Percentiles rank a stretch among this genome's conserved stretches.
These are phyloP conservation scores for Axilococcus clingmanii DNA, from an alignment of 139 green algal species.

Conservation along the genomic window DNA sequence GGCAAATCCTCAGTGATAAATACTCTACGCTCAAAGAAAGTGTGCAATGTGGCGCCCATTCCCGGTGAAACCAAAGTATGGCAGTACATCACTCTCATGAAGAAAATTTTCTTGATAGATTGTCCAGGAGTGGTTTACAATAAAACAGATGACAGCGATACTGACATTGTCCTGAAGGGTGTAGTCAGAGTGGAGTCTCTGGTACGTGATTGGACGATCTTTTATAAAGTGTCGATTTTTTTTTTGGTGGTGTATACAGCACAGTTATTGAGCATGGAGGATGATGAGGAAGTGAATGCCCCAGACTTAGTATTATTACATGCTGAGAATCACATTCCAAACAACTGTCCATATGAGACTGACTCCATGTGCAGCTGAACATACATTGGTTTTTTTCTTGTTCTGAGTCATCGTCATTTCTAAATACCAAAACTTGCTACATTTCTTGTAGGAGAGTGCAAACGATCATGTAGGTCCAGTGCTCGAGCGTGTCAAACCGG, in stretches of 20 bases:
- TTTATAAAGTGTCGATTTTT: no score
- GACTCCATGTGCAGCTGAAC: neutral
- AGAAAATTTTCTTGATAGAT: slow-evolving; percentile 98
- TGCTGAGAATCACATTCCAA: no score
- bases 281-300: no score
- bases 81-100: slow-evolving; percentile 99
- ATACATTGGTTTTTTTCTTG: slow-evolving; percentile 1
- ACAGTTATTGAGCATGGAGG: no score
- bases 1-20: slow-evolving; percentile 99
- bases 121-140: slow-evolving; percentile 96
- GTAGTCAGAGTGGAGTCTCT: slow-evolving; percentile 89
- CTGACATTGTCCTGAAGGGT: slow-evolving; percentile 89
- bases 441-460: slow-evolving; percentile 79
- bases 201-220: slow-evolving; percentile 8
- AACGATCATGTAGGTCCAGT: slow-evolving; percentile 71
- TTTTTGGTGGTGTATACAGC: no score
- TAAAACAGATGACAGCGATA: slow-evolving; percentile 68
- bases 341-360: no score
- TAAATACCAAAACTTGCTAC: neutral
- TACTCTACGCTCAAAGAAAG: slow-evolving; percentile 90
- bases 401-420: no score
- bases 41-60: slow-evolving; percentile 92
- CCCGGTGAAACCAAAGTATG: slow-evolving; percentile 98
- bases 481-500: slow-evolving; percentile 67
- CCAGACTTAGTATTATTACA: no score